Conservation (phyloP, 2,329 filamentous ascomycete species). For the Neopestalotiopsis sp. region DNA sequence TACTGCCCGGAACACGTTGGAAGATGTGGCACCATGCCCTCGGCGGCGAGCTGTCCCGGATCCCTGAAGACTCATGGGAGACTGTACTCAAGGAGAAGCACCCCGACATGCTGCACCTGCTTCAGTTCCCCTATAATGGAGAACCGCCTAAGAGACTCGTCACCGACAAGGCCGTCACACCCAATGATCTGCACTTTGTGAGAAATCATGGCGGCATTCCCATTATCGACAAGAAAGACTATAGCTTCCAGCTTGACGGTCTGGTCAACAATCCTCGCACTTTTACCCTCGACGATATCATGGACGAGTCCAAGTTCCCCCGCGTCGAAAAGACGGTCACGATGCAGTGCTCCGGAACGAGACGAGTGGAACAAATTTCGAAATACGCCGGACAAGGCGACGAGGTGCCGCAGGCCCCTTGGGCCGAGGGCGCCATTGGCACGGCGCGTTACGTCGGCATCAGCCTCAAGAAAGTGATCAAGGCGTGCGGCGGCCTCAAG, state of each 20-base stretch:
- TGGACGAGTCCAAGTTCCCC: conserved; percentile 65
- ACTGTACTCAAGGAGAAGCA: conserved; percentile 63
- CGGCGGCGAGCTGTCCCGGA: conserved; percentile 46
- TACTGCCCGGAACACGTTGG: conserved; percentile 61
- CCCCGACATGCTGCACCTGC: conserved; percentile 64
- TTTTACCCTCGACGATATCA: conserved; percentile 64
- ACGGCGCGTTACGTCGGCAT: conserved; percentile 69
- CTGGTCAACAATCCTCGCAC: conserved; percentile 63
- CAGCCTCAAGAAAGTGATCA: conserved; percentile 72
- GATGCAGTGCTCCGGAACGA: conserved; percentile 72
- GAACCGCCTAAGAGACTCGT: conserved; percentile 63
- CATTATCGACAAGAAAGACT: conserved; percentile 62
- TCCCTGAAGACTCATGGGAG: conserved; percentile 65
- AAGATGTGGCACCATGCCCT: conserved; percentile 64
- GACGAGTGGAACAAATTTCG: conserved; percentile 71
- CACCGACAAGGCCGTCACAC: conserved; percentile 61
- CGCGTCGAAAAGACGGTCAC: conserved; percentile 64
- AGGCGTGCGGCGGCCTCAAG: conserved; percentile 68
- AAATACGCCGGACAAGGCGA: conserved; percentile 72
- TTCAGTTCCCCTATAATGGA: conserved; percentile 70
- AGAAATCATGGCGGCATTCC: conserved; percentile 77
- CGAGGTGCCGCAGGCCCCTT: conserved; percentile 60
- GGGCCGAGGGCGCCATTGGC: conserved; percentile 71
- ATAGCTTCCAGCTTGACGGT: conserved; percentile 61
- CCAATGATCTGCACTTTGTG: conserved; percentile 66